These are phyloP conservation scores for Rhinocladiella similis DNA, from an alignment of 2,329 filamentous ascomycete species.

Conservation along the genomic window DNA sequence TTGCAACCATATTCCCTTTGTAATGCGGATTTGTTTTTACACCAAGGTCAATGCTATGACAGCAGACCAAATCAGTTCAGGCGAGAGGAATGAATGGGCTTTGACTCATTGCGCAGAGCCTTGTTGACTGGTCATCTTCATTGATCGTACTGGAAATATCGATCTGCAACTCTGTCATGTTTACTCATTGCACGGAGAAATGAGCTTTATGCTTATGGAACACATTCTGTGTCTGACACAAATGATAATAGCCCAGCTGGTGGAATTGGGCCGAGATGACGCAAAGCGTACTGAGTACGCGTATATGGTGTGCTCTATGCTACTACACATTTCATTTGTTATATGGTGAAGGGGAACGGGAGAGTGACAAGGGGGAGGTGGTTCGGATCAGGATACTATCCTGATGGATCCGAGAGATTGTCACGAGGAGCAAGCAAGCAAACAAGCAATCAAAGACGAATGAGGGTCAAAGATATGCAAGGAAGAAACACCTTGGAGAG, in stretches of 20 bases:
- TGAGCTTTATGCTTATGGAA: slow-evolving; percentile 11
- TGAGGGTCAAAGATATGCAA: not conserved
- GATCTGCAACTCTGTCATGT: slow-evolving; percentile 31
- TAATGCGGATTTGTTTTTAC: slow-evolving; percentile 12
- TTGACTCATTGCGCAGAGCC: slow-evolving; percentile 18
- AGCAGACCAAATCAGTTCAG: not conserved
- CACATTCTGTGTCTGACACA: not conserved
- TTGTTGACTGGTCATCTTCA: slow-evolving; percentile 30
- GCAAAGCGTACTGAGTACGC: not conserved
- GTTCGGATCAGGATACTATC: not conserved
- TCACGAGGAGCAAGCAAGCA: not conserved
- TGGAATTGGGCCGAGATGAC: not conserved
- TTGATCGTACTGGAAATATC: slow-evolving; percentile 30
- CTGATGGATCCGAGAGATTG: not conserved
- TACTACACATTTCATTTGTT: slow-evolving; percentile 2
- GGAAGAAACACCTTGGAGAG: slow-evolving; percentile 19
- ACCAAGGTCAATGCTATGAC: not conserved
- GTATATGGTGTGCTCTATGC: not conserved
- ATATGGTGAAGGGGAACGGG: not conserved
- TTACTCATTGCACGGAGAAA: slow-evolving; percentile 31
- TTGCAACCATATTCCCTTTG: slow-evolving; percentile 17
- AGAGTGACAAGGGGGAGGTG: not conserved
- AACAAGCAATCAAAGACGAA: not conserved
- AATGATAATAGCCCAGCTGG: not conserved
- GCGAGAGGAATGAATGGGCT: slow-evolving; percentile 12